Evolutionary conservation across 306 rosid genomes (phyloP).

Genomic region (Prunus dulcis): DNA sequence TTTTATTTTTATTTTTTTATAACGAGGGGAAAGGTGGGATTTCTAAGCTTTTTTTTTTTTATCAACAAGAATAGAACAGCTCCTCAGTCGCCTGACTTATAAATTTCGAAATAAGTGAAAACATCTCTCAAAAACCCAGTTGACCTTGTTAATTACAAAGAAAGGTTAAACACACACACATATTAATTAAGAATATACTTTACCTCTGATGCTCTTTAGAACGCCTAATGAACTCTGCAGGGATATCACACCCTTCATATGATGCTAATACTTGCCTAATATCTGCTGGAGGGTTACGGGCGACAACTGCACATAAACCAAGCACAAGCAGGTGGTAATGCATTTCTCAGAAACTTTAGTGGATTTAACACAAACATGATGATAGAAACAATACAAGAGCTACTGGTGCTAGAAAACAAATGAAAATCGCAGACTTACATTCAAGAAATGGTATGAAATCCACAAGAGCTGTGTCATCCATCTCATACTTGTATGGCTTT

Average conservation of each 20-base stretch:
- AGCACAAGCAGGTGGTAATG: conserved; percentile 19
- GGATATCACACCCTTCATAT: conserved; percentile 80
- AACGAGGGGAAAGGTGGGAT: background rate
- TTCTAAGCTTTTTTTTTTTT: background rate
- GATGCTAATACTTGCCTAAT: conserved; percentile 81
- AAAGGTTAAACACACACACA: background rate
- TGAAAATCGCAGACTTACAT: conserved; percentile 48
- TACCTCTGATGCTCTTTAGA: conserved; percentile 79
- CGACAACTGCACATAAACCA: conserved; percentile 67
- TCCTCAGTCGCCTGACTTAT: background rate
- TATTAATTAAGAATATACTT: background rate
- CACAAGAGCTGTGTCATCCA: conserved; percentile 79
- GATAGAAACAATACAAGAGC: background rate
- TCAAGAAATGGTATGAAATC: conserved; percentile 95
- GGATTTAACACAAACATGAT: background rate
- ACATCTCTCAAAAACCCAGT: background rate
- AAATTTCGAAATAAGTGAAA: background rate
- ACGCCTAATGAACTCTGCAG: conserved; percentile 79
- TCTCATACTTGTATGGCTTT: conserved; percentile 75
- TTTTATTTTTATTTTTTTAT: too few relatives aligned
- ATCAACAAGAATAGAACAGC: background rate
- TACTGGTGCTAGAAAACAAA: conserved; percentile 12
- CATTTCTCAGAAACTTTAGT: conserved; percentile 16
- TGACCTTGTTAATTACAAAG: background rate
- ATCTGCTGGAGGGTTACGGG: conserved; percentile 84